Evolutionary conservation across 2,329 filamentous ascomycete genomes (phyloP), one percentile per base, ranked within the genome.

Genomic region (Cladosporium oxysporum): DNA sequence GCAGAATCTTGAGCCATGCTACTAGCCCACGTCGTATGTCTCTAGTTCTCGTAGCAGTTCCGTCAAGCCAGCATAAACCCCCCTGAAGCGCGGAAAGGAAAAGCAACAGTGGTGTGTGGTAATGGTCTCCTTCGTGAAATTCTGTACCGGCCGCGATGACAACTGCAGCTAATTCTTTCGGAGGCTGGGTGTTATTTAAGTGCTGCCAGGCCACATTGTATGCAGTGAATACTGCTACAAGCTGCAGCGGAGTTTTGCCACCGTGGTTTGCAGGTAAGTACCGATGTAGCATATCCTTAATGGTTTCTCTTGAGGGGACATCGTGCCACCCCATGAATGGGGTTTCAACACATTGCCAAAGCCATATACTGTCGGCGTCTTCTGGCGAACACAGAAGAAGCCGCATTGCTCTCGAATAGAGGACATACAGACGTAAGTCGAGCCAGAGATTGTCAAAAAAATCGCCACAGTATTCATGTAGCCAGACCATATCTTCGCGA

Each of bases 401-500:
- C 14, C 18, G 52, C 28, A 21, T 5, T 8, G 52, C 28, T 5
- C 2, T n/a, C 11, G 1, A 1, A 10, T 4, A 2, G 6, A 6
- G 2, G 2, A 6, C 8, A 31, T 14, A 5, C 1, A 3, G 5
- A 7, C 0, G 5, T 14, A 3, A 6, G 1, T 31, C 14, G 3
- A 31, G 16, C 5, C 7, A 11, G 1, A 16, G 5, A 12, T 11
- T 6, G 1, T 10, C 28, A 3, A 11, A 6, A 29, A 2, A 5
- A 10, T 5, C 50, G 12, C 16, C 7, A 21, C 6, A 55, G 18
- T 21, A 8, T 1, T 55, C 52, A 55, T 8, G 18, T 33, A 55
- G 6, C 52, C 52, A 33, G 8, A n/a, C 21, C 16, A 55, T 3
- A 6, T 33, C 52, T 21, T 55, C 28, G 28, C 31, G 52, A 7